Conservation (phyloP, 257 asterid genomes). For the Nicotiana otophora region DNA sequence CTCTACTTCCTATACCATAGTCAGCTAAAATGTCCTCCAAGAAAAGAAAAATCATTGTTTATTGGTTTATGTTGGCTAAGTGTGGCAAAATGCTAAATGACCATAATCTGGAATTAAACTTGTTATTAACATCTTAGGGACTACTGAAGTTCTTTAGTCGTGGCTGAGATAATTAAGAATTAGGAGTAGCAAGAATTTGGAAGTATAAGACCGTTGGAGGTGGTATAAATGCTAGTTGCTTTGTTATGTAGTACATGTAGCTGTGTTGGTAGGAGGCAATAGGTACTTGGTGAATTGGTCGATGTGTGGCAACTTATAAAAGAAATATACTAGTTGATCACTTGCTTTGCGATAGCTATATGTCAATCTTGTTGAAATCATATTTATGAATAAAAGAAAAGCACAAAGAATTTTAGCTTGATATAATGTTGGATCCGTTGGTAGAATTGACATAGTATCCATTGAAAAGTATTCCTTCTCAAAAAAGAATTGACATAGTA, state of each 20-base stretch:
- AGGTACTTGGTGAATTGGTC: neutral
- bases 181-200: neutral
- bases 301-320: neutral
- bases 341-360: neutral
- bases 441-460: neutral
- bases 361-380: neutral
- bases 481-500: too few relatives aligned
- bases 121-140: neutral
- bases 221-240: neutral
- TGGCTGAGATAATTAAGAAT: neutral
- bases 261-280: neutral
- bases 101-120: neutral
- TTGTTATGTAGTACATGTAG: neutral
- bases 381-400: neutral
- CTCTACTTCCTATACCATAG: neutral
- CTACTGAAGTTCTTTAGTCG: neutral
- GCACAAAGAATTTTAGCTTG: neutral
- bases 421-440: neutral
- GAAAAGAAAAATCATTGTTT: neutral
- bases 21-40: neutral
- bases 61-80: neutral
- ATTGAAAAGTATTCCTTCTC: neutral
- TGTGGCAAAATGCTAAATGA: neutral
- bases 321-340: neutral
- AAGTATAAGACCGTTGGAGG: neutral